These are phyloP conservation scores for Fusarium sambucinum DNA, from an alignment of 2,329 filamentous ascomycete genomes.

Conservation along the genomic window DNA sequence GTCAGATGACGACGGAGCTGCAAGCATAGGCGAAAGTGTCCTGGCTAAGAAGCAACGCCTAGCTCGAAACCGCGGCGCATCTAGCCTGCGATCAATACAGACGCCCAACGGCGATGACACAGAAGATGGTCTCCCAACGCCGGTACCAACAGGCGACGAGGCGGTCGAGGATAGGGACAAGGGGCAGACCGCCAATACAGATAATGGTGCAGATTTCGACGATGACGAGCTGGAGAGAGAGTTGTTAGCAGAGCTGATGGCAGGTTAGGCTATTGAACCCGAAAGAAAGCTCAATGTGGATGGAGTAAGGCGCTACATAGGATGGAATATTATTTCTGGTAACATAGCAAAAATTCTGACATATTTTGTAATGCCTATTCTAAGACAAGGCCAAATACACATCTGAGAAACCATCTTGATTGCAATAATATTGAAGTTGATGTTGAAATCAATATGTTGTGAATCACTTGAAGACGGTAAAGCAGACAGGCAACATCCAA, in stretches of 20 bases:
- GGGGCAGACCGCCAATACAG: conserved; percentile 42
- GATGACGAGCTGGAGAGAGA: conserved; percentile 73
- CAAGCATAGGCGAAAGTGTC: conserved; percentile 54
- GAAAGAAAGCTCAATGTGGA: conserved; percentile 13
- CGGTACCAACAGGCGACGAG: conserved; percentile 54
- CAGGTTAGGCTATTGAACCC: conserved; percentile 40
- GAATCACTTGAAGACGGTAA: background rate
- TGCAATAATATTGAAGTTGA: no score
- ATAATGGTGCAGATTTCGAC: conserved; percentile 58
- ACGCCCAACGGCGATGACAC: conserved; percentile 56
- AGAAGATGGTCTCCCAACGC: conserved; percentile 56
- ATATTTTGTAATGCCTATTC: background rate
- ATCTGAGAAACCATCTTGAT: background rate
- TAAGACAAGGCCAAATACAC: background rate
- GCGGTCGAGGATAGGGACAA: conserved; percentile 50
- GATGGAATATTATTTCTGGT: conserved; percentile 1
- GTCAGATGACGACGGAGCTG: conserved; percentile 50
- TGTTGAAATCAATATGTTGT: no score
- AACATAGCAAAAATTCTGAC: background rate
- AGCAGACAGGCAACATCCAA: background rate
- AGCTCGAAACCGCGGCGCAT: conserved; percentile 59
- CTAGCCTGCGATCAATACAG: conserved; percentile 60
- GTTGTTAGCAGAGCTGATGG: conserved; percentile 70
- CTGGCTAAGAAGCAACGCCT: conserved; percentile 66
- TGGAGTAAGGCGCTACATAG: conserved; percentile 6